These are phyloP conservation scores for Erysimum cheiri DNA, from an alignment of 441 rosid genomes.

Conservation along the genomic window DNA sequence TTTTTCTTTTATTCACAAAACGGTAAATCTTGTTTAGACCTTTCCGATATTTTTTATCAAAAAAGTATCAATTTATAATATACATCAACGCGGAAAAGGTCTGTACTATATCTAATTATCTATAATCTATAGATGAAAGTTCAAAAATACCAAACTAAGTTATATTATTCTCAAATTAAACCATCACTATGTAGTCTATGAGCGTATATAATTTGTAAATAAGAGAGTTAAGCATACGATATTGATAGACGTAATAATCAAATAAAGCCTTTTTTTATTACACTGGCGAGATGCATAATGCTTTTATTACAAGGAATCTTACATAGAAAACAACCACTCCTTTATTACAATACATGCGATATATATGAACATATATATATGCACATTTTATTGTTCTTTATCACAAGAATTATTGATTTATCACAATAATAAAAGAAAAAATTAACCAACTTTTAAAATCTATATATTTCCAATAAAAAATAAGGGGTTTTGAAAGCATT, in stretches of 20 bases:
- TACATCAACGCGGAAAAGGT: neutral
- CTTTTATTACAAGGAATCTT: slow-evolving; percentile 45
- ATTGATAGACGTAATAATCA: slow-evolving; percentile 7
- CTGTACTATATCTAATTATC: neutral
- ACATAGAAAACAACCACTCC: slow-evolving; percentile 29
- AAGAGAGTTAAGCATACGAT: slow-evolving; percentile 8
- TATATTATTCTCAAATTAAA: neutral
- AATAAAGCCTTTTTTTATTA: slow-evolving; percentile 8
- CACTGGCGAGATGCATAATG: slow-evolving; percentile 19
- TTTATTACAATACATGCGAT: slow-evolving; percentile 32
- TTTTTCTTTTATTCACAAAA: neutral
- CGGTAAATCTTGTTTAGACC: too few species aligned
- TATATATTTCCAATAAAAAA: slow-evolving; percentile 37
- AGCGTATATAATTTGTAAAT: too few species aligned
- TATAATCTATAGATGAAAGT: neutral
- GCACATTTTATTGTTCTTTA: slow-evolving; percentile 38
- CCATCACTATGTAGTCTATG: neutral
- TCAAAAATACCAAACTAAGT: slow-evolving; percentile 3
- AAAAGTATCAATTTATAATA: neutral
- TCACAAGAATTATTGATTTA: slow-evolving; percentile 38
- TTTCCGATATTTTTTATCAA: too few species aligned
- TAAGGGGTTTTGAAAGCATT: slow-evolving; percentile 11
- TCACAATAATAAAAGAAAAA: slow-evolving; percentile 40
- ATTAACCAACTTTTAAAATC: slow-evolving; percentile 21
- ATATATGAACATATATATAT: slow-evolving; percentile 31